Conservation (phyloP, 371 early-diverging fungal genomes). For the Fennellomyces sp. region DNA sequence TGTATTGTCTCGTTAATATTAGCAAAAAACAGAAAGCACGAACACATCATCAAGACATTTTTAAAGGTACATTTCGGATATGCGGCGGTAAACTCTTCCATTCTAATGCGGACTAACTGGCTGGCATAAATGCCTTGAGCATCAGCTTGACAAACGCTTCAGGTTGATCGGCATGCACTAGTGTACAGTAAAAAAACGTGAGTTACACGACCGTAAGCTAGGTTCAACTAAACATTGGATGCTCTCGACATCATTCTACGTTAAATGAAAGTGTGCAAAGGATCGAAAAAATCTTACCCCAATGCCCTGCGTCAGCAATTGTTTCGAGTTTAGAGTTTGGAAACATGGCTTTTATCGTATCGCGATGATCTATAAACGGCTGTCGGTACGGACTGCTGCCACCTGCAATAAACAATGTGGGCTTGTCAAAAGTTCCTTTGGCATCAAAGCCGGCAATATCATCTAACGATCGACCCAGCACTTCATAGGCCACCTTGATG, state of each 20-base stretch:
- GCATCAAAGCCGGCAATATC: constrained; percentile 57
- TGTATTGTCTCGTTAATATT: constrained; percentile 2
- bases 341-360: constrained; percentile 63
- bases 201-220: background rate
- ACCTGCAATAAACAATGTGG: constrained; percentile 82
- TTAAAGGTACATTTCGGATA: constrained; percentile 11
- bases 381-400: constrained; percentile 65
- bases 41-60: constrained; percentile 11
- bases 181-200: background rate
- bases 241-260: background rate
- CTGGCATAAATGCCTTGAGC: background rate
- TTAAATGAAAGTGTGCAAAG: background rate
- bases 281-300: constrained; percentile 63
- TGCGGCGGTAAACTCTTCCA: constrained; percentile 7
- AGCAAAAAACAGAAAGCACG: constrained; percentile 7
- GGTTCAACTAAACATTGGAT: too few relatives aligned
- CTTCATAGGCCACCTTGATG: constrained; percentile 68
- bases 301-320: constrained; percentile 80
- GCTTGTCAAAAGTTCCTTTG: constrained; percentile 40
- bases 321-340: constrained; percentile 62
- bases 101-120: background rate
- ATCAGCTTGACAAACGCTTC: constrained; percentile 26
- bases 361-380: constrained; percentile 39
- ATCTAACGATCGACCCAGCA: constrained; percentile 57
- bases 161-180: constrained; percentile 85